Base-by-base conservation (phyloP, 352 stramenopile genomes). In the Globisporangium nodosum region DNA sequence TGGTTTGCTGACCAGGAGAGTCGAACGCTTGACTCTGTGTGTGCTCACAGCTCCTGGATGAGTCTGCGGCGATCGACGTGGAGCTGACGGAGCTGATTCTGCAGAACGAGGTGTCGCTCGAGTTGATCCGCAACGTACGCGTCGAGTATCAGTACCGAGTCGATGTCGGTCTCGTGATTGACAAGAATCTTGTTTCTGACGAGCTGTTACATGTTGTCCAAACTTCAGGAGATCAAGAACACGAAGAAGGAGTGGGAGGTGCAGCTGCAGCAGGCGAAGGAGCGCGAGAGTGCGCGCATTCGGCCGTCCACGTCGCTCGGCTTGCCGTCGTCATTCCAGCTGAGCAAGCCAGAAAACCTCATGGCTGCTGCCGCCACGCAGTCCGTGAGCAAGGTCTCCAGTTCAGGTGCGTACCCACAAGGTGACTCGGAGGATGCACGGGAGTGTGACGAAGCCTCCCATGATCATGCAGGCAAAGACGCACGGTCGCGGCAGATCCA, bases 21-120 rank as follows among this genome's bases (percentile, higher is more conserved):
- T 16, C 35, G 35, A 42, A 15, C 11, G 35, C 12, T 0, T 42
- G 35, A 15, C 11, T 2, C 35, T 42, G 35, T 15, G 35, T 15
- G 8, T 15, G 37, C 37, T 9, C 35, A 20, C 46, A 86, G 71
- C 61, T 94, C 16, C 70, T 94, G 21, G 77, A 92, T 20, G 84
- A 94, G 30, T 90, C 81, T 5, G 78, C 84, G 20, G 52, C 68
- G 31, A 75, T 94, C 46, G 81, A 92, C 48, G 67, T 91, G 27
- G 81, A 94, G 64, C 65, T 94, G 24, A 94, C 84, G 0, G 81
- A 90, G 63, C 66, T 94, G 33, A 94, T 92, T 39, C 60, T 94
- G 52, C 80, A 94, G 56, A 94, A 94, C 66, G 84, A 94, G 68
- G 76, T 92, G 13, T 85, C 81, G 20, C 77, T 94, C 27, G 72